Percentiles rank a stretch among this genome's conserved stretches.
Conservation (phyloP, 768 basidiomycete genomes). For the Mycena metata region DNA sequence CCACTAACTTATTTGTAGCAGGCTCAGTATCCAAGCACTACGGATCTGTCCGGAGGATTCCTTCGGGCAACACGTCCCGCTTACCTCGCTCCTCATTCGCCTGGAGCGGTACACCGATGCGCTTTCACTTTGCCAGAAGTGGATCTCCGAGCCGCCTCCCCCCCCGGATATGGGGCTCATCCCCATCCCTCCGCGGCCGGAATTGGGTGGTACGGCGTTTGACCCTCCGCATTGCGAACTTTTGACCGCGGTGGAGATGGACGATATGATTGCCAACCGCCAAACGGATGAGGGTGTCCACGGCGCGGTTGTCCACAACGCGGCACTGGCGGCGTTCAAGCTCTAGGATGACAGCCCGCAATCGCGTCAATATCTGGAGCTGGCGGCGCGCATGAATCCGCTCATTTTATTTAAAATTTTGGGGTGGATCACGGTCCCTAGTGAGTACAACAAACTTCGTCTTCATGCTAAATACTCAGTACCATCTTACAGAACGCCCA, state of each 20-base stretch:
- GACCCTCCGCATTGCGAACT: background rate
- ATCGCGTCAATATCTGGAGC: conserved; percentile 17
- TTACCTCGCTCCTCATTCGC: background rate
- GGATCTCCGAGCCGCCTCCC: background rate
- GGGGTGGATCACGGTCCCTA: conserved; percentile 5
- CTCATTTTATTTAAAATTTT: conserved; percentile 22
- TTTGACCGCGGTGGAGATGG: background rate
- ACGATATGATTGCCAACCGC: background rate
- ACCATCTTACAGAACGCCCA: background rate
- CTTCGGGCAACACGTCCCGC: conserved; percentile 2
- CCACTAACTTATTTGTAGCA: background rate
- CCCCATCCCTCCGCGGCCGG: background rate
- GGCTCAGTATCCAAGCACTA: background rate
- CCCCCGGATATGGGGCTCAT: no score
- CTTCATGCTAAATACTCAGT: background rate
- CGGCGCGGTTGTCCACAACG: conserved; percentile 3
- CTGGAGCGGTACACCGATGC: background rate
- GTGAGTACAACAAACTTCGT: background rate
- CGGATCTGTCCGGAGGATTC: conserved; percentile 2
- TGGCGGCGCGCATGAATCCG: background rate
- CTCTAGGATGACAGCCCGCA: conserved; percentile 12
- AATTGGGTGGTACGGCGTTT: background rate
- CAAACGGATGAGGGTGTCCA: background rate
- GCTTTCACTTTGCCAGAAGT: conserved; percentile 7
- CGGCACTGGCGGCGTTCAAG: background rate